Percentiles rank a stretch among this genome's conserved stretches.
Conservation (phyloP, 2,329 filamentous ascomycete genomes). For the Diaporthe ampelina region DNA sequence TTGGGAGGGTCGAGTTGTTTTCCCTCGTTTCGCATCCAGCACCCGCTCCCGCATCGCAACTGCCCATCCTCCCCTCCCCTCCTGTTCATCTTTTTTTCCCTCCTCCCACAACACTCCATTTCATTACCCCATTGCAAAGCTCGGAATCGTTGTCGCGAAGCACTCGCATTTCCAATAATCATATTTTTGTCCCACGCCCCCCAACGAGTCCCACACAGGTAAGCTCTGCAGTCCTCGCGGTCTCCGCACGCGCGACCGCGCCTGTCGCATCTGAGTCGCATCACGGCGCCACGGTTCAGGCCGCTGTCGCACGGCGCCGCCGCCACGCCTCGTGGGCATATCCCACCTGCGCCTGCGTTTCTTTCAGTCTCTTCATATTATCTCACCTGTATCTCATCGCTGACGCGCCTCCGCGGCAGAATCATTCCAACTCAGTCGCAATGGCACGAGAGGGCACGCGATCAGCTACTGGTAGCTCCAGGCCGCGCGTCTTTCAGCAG, state of each 20-base stretch:
- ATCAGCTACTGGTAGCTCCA: conserved; percentile 66
- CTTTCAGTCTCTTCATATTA: not conserved
- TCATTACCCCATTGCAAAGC: conserved; percentile 32
- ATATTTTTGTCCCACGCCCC: conserved; percentile 1
- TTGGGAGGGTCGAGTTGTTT: conserved; percentile 39
- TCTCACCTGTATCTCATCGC: not conserved
- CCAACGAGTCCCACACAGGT: conserved; percentile 24
- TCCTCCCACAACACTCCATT: conserved; percentile 20
- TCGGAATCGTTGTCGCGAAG: conserved; percentile 35
- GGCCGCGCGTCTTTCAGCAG: conserved; percentile 64
- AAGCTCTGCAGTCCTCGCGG: conserved; percentile 31
- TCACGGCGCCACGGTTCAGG: conserved; percentile 16
- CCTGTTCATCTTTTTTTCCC: conserved; percentile 23
- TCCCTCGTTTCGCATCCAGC: conserved; percentile 41
- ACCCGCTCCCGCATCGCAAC: conserved; percentile 36
- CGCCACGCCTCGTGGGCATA: not conserved
- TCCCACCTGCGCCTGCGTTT: not conserved
- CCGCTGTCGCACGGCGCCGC: conserved; percentile 27
- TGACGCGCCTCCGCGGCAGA: conserved; percentile 24
- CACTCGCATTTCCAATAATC: conserved; percentile 13
- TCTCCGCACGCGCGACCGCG: conserved; percentile 34
- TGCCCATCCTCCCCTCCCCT: conserved; percentile 28
- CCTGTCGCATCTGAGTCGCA: conserved; percentile 37
- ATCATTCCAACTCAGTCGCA: conserved; percentile 24
- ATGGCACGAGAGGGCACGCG: conserved; percentile 67